Evolutionary conservation across 208 protist genomes (phyloP).

Genomic region (Leishmania mexicana): DNA sequence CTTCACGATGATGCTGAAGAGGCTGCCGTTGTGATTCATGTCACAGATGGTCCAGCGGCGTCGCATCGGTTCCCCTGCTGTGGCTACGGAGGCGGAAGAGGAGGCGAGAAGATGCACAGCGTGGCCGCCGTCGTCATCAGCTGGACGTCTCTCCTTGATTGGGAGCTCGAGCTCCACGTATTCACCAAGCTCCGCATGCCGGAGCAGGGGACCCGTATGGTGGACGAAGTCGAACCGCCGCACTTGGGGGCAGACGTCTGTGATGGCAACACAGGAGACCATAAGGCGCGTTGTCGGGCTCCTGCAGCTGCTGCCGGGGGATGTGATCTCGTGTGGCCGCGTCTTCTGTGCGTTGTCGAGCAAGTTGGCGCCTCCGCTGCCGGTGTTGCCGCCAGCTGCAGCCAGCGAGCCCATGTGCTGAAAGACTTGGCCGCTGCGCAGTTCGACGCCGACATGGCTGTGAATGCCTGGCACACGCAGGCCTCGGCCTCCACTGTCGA

Average conservation of each 20-base stretch:
- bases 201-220: conserved; percentile 28
- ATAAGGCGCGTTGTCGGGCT: conserved; percentile 10
- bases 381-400: background rate
- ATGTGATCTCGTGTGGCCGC: background rate
- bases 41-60: conserved; percentile 77
- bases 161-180: conserved; percentile 73
- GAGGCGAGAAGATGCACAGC: background rate
- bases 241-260: conserved; percentile 52
- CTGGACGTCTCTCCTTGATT: conserved; percentile 21
- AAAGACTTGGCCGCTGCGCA: conserved; percentile 74
- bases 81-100: background rate
- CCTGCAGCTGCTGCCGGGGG: background rate
- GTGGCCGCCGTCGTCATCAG: background rate
- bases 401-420: conserved; percentile 13
- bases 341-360: conserved; percentile 11
- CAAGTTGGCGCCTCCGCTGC: conserved; percentile 18
- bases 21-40: conserved; percentile 32
- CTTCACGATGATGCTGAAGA: conserved; percentile 81
- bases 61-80: conserved; percentile 22
- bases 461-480: conserved; percentile 33
- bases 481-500: conserved; percentile 26
- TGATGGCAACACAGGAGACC: conserved; percentile 37
- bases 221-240: conserved; percentile 58
- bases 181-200: conserved; percentile 51
- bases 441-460: conserved; percentile 33